Evolutionary conservation across 331 rosid species (phyloP), one percentile per base, ranked within the genome.

Genomic region (Quercus tomentella): DNA sequence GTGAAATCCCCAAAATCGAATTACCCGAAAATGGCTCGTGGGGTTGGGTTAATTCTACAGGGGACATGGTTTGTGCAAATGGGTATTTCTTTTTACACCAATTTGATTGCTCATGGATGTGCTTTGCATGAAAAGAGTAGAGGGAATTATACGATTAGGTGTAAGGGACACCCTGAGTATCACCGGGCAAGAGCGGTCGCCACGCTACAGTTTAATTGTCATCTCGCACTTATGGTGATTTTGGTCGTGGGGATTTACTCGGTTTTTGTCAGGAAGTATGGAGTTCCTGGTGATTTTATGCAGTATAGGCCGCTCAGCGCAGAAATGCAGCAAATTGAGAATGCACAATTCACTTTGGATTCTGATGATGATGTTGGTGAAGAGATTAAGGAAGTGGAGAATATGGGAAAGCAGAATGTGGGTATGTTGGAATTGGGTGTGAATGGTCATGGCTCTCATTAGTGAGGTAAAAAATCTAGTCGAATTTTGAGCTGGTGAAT

Each of bases 131-230:
- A 56, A 31, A 83, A 81, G 81, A 94, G 96, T 37, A 82, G 90
- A 45, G 98, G 97, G 72, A 94, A 94, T 78, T 92, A 86, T 80
- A 92, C 91, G 1, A 30, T 92, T 15, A 84, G 79, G 70, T 94
- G 98, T 62, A 91, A 90, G 68, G 98, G 91, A 0, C 97, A 92
- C 73, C 69, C 83, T n/a, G 95, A 91, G 22, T 91, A 81, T 80
- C 98, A 92, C 80, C 82, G 98, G 62, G 98, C 93, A 37, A 89
- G 92, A 58, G 97, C 97, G 11, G 86, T 94, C n/a, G 97, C 97
- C 9, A 94, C 98, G 25, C 97, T 94, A 81, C 98, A 91, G 83
- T 94, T 94, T 75, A 94, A 94, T 80, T 94, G 97, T 77, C 97
- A 91, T 77, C 97, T 94, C 68, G 97, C 98, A 52, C 82, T 94